Base-by-base conservation (phyloP, 371 early-diverging fungal species). In the Rhizomucor pusillus region DNA sequence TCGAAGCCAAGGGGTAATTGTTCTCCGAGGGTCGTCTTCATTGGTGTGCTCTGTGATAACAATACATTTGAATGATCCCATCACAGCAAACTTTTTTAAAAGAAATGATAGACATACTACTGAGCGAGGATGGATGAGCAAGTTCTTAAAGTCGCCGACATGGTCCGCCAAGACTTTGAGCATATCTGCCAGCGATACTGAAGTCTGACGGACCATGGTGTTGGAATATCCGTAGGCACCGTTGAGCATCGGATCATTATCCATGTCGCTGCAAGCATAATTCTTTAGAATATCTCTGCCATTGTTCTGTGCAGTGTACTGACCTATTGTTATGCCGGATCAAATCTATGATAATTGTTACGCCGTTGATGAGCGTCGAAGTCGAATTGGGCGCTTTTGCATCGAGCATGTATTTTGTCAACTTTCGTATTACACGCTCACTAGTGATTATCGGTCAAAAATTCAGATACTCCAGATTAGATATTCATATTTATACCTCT, bases 301-400 rank as follows among this genome's bases (percentile, higher is more conserved):
- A 3, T 41, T 52, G 5, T 24, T 12, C 7, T 29, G 5, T 14
- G 41, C 45, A 36, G 37, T 12, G 14, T 10, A 33, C 33, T 16
- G 18, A 39, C 84, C 81, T 73, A 80, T 93, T 94, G 71, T 94
- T 94, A 52, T 94, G 84, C 48, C 97, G 87, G 62, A 98, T 95
- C 19, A 98, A 79, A 77, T 98, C 97, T 59, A 98, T 93, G 53
- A 98, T 88, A 47, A 98, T 92, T 44, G 88, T 90, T 39, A 94
- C 92, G 50, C 93, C 94, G 65, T 93, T 90, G 56, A 89, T 89
- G 24, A 98, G 77, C 2, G 91, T 86, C 5, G 92, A 93, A 0
- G 91, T 82, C 33, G 90, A 78, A 58, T 89, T 78, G 13, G 92
- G 89, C 1, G 89, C 90, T 2, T 69, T 56, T 29, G 77, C 65